A percentile compares a stretch with the other conserved stretches of the same genome.
These are phyloP conservation scores for Malus sylvestris DNA, from an alignment of 306 rosid genomes.

Conservation along the genomic window DNA sequence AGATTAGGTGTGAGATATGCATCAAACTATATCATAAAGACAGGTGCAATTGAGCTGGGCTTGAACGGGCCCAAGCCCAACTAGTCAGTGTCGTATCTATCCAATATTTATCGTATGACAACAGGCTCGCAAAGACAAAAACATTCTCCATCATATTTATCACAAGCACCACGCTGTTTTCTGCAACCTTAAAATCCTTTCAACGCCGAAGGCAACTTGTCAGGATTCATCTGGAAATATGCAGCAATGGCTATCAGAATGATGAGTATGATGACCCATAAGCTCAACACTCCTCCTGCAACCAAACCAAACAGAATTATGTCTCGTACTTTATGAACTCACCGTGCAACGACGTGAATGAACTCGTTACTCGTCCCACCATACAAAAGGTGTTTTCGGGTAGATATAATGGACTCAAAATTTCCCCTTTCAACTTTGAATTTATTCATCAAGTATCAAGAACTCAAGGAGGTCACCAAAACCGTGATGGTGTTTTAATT, in stretches of 20 bases:
- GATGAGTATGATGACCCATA: conserved; percentile 58
- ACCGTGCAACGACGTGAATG: background rate
- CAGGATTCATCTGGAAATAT: conserved; percentile 39
- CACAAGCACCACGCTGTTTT: background rate
- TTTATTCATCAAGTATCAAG: background rate
- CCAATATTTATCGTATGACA: background rate
- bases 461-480: background rate
- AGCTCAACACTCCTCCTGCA: conserved; percentile 54
- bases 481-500: background rate
- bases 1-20: background rate
- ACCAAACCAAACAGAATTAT: background rate
- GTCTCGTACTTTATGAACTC: background rate
- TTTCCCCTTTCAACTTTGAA: background rate
- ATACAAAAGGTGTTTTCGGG: background rate
- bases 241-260: conserved; percentile 57
- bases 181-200: background rate
- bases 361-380: background rate
- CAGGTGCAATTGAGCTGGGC: background rate
- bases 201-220: background rate
- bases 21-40: too few relatives aligned
- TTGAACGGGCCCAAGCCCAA: background rate
- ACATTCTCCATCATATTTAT: background rate
- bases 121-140: background rate
- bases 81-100: background rate
- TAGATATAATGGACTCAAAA: background rate